Percentiles rank a stretch among this genome's conserved stretches.
These are phyloP conservation scores for Castanospermum australe DNA, from an alignment of 306 rosid species.

Conservation along the genomic window DNA sequence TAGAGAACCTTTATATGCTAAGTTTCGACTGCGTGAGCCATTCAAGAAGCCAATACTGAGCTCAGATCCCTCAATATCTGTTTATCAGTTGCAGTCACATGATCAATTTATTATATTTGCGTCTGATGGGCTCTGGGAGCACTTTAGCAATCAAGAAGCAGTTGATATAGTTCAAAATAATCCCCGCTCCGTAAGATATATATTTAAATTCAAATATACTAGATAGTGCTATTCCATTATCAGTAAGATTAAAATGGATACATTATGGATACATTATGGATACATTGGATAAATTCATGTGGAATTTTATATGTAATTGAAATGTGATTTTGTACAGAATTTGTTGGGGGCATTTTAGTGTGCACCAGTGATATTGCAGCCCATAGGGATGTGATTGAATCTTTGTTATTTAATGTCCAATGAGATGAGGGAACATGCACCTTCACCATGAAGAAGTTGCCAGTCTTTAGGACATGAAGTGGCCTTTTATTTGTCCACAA, in stretches of 20 bases:
- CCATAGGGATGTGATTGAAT: not conserved
- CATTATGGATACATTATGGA: too few relatives aligned
- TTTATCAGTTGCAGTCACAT: constrained; percentile 64
- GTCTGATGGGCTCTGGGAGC: constrained; percentile 98
- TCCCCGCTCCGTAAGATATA: constrained; percentile 58
- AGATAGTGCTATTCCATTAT: constrained; percentile 1
- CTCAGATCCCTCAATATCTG: constrained; percentile 71
- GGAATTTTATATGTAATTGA: not conserved
- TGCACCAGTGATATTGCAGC: not conserved
- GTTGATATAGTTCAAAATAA: constrained; percentile 84
- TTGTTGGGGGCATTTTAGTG: not conserved
- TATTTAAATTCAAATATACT: constrained; percentile 7
- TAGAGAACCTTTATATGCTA: constrained; percentile 75
- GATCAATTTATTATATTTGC: constrained; percentile 89
- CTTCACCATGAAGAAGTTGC: not conserved
- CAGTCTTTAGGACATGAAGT: not conserved
- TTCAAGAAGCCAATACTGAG: constrained; percentile 72
- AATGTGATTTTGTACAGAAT: not conserved
- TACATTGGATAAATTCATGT: too few relatives aligned
- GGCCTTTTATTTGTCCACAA: not conserved
- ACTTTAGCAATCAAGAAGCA: constrained; percentile 92
- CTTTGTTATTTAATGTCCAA: not conserved
- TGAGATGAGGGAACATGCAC: not conserved
- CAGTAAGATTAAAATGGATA: not conserved
- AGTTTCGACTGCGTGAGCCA: constrained; percentile 81